phyloP scores from a whole-genome alignment of 2,329 filamentous ascomycete genomes.

The Orbilia ellipsospora region DNA sequence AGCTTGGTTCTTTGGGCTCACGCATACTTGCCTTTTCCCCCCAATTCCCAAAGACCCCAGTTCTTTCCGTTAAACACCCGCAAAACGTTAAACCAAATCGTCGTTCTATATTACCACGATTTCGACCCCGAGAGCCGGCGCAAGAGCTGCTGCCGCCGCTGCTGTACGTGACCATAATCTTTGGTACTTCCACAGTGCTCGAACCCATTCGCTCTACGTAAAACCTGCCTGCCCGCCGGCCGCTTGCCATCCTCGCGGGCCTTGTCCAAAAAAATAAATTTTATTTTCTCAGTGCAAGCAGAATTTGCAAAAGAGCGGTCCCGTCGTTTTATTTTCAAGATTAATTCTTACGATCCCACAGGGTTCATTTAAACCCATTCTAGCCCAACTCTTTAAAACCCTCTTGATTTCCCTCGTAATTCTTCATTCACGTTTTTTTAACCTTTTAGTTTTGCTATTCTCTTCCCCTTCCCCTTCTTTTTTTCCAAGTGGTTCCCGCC shows the following conservation, averaged over 20 bases:
- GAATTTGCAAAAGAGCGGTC: conserved; percentile 11
- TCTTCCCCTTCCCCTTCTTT: not conserved
- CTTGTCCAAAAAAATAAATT: conserved; percentile 32
- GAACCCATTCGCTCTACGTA: conserved; percentile 28
- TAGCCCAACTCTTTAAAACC: conserved; percentile 35
- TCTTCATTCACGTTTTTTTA: conserved; percentile 4
- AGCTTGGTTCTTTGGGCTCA: conserved; percentile 24
- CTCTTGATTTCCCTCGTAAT: conserved; percentile 47
- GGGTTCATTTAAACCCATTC: conserved; percentile 54
- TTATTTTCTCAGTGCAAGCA: conserved; percentile 18
- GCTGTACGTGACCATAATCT: not conserved
- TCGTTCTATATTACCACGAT: conserved; percentile 25
- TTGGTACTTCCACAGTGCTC: conserved; percentile 10
- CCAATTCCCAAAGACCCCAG: conserved; percentile 7
- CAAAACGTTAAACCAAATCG: conserved; percentile 26
- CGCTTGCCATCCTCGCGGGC: conserved; percentile 39
- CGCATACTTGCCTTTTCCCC: conserved; percentile 37
- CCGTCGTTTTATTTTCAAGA: conserved; percentile 40
- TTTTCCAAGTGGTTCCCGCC: not conserved
- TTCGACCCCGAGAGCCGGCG: conserved; percentile 15
- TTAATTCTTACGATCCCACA: conserved; percentile 31
- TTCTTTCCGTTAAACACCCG: conserved; percentile 18
- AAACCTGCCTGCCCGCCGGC: conserved; percentile 40
- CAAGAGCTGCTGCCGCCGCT: not conserved
- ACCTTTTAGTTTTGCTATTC: too few species aligned